Evolutionary conservation across 2,329 filamentous ascomycete species (phyloP).

Genomic region (Exserohilum turcica): DNA sequence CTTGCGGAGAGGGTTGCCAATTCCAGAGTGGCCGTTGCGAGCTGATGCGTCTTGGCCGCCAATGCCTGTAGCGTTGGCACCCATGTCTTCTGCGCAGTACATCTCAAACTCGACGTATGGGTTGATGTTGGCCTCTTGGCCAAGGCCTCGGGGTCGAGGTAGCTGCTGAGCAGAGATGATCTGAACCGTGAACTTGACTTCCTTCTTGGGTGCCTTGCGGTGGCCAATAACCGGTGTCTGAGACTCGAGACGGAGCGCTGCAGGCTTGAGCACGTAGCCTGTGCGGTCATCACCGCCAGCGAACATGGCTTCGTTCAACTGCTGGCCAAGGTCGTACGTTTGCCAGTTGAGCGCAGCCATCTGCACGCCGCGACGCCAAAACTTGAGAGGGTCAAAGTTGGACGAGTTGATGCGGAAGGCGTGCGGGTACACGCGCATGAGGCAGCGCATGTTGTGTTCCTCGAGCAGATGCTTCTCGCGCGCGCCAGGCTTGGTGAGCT

Average conservation of each 20-base stretch:
- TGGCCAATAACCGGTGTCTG: conserved; percentile 53
- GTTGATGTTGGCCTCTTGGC: conserved; percentile 77
- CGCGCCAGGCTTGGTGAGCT: conserved; percentile 74
- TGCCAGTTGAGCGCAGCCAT: conserved; percentile 99
- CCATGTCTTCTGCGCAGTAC: conserved; percentile 90
- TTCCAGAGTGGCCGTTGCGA: conserved; percentile 67
- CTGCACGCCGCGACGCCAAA: conserved; percentile 94
- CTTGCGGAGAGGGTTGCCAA: conserved; percentile 74
- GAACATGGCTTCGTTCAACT: conserved; percentile 98
- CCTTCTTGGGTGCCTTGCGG: conserved; percentile 74
- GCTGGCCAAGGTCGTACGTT: conserved; percentile 93
- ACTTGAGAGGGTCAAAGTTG: conserved; percentile 92
- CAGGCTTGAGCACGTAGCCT: conserved; percentile 92
- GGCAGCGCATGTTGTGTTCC: conserved; percentile 85
- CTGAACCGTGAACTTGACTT: conserved; percentile 83
- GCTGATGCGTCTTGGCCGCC: conserved; percentile 69
- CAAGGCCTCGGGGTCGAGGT: conserved; percentile 76
- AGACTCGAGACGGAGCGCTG: conserved; percentile 67
- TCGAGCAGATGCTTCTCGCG: conserved; percentile 79
- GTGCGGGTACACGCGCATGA: conserved; percentile 90
- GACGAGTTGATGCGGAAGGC: conserved; percentile 80
- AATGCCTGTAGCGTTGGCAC: conserved; percentile 71
- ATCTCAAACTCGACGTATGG: conserved; percentile 96
- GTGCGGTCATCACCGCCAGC: conserved; percentile 82
- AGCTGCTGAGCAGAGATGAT: conserved; percentile 94